phyloP scores from a whole-genome alignment of 2,329 filamentous ascomycete genomes.

The Sordariomycetes sp. region DNA sequence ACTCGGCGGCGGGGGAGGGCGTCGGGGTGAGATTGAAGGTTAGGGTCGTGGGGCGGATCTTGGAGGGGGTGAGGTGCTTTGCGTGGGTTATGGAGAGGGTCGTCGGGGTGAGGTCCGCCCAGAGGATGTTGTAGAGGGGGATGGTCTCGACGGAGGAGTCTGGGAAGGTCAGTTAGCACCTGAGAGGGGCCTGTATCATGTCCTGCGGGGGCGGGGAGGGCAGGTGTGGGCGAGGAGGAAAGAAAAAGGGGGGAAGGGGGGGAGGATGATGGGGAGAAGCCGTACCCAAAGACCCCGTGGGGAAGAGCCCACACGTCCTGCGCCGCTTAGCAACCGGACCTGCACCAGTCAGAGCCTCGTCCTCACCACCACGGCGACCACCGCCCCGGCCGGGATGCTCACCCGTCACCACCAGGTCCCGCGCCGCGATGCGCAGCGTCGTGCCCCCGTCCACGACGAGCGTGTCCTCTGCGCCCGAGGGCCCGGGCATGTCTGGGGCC shows the following conservation, averaged over 20 bases:
- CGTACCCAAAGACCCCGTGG: too few relatives aligned
- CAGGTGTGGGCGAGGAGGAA: too few relatives aligned
- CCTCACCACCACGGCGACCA: neutral
- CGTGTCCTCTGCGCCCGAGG: neutral
- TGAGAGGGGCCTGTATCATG: too few relatives aligned
- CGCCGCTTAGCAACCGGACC: neutral
- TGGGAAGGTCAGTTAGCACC: neutral
- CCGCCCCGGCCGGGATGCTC: neutral
- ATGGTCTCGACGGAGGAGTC: conserved; percentile 28
- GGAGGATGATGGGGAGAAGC: too few relatives aligned
- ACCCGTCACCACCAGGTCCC: conserved; percentile 1
- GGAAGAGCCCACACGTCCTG: neutral
- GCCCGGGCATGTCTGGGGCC: neutral
- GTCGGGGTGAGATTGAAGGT: conserved; percentile 27
- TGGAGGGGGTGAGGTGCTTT: conserved; percentile 39
- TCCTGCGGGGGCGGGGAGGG: too few relatives aligned
- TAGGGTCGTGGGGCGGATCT: conserved; percentile 46
- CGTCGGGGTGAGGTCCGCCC: conserved; percentile 52
- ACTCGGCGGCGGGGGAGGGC: too few relatives aligned
- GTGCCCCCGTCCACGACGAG: neutral
- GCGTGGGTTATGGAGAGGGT: conserved; percentile 64
- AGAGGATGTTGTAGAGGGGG: conserved; percentile 73
- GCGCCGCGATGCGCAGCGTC: neutral
- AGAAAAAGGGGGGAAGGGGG: too few relatives aligned
- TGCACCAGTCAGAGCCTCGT: neutral